Conservation (phyloP, 495 filamentous ascomycete species). For the Xanthoparmelia taractica region DNA sequence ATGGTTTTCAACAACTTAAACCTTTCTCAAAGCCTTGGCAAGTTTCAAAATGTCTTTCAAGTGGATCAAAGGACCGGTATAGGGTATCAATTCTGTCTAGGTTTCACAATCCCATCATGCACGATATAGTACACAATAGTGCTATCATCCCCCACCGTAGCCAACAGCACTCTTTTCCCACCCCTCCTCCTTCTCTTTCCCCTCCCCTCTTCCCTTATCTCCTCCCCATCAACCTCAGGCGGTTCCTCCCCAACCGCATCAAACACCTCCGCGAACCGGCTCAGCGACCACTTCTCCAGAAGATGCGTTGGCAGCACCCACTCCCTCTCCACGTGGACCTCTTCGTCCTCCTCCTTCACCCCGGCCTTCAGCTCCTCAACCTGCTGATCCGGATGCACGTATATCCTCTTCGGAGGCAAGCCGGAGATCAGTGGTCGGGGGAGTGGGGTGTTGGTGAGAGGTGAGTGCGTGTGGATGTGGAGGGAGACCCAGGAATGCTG, state of each 20-base stretch:
- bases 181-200: conserved; percentile 28
- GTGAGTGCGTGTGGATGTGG: conserved; percentile 49
- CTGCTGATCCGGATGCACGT: conserved; percentile 91
- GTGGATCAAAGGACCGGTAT: not conserved
- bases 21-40: not conserved
- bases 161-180: conserved; percentile 69
- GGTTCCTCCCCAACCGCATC: conserved; percentile 55
- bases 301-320: conserved; percentile 85
- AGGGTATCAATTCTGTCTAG: conserved; percentile 69
- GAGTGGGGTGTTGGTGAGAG: conserved; percentile 32
- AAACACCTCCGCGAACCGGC: conserved; percentile 70
- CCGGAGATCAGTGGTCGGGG: conserved; percentile 70
- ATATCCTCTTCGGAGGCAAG: conserved; percentile 76
- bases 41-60: not conserved
- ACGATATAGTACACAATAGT: conserved; percentile 93
- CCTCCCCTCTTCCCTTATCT: conserved; percentile 21
- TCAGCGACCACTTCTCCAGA: conserved; percentile 73
- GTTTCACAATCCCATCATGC: conserved; percentile 93
- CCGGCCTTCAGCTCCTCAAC: conserved; percentile 60
- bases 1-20: not conserved
- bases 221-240: conserved; percentile 27
- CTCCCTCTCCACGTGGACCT: conserved; percentile 54
- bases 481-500: conserved; percentile 81
- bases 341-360: conserved; percentile 39
- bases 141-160: conserved; percentile 75